Evolutionary conservation across 1,284 basidiomycete species (phyloP), one percentile per base, ranked within the genome.

Genomic region (Boletus mariae): DNA sequence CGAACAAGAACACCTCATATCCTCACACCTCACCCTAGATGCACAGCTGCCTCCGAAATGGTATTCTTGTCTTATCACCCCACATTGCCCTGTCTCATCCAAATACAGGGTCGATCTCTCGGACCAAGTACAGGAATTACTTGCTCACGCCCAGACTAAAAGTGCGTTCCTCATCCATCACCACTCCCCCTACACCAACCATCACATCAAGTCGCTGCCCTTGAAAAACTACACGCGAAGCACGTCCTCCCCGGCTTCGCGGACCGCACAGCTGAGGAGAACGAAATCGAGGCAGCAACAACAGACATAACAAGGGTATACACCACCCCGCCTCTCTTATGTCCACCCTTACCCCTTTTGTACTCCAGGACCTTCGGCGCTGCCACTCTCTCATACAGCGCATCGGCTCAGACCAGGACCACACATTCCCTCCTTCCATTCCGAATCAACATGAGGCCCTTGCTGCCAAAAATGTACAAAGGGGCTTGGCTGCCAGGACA

Each of bases 171-270:
- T 45, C 56, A 55, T 50, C 20, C 43, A 51, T 50, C 60, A 23
- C 43, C 10, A 52, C 50, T 9, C 52, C 46, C 28, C 55, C 28
- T 48, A 7, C 37, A 26, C 64, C 45, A 34, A 59, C 54, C 54
- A 56, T 47, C 57, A 25, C 52, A 51, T 49, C 58, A 55, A 95
- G 89, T 97, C 68, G 66, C 79, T 26, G 72, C 83, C 7, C 84
- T 98, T 44, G 95, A 98, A 70, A 94, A 90, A 68, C 82, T 99
- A 9, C 95, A 99, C 63, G 90, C 94, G 57, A 97, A 94, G 70
- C 95, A 98, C 70, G 87, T 91, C 51, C 81, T 99, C 3, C 97
- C 97, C 56, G 94, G 94, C 2, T 99, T 99, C 70, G 83, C 92
- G 65, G 97, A 99, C 79, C 89, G 96, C 53, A 82, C 90, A 1